phyloP scores from a whole-genome alignment of 345 rosid genomes.

The Murraya koenigii region DNA sequence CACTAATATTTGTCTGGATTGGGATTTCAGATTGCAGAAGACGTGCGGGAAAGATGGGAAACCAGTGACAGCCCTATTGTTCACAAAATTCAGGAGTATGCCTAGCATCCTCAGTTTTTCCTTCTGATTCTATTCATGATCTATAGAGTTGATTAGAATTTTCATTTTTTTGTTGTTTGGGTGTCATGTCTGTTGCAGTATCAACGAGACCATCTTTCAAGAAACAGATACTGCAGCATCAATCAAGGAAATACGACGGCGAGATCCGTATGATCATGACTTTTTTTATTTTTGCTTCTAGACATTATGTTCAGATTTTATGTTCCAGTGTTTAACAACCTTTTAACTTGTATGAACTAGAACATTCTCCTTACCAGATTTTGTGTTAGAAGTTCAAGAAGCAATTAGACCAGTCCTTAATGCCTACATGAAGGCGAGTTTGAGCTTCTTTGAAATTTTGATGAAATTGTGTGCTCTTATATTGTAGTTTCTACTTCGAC shows the following conservation, averaged over 20 bases:
- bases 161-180: not conserved
- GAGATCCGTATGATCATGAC: constrained; percentile 76
- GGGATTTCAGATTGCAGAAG: constrained; percentile 79
- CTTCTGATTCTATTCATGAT: not conserved
- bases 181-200: constrained; percentile 49
- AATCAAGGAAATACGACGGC: constrained; percentile 70
- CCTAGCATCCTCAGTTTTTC: constrained; percentile 4
- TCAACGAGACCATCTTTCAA: constrained; percentile 68
- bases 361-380: constrained; percentile 87
- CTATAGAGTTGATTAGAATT: not conserved
- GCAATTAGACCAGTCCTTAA: constrained; percentile 73
- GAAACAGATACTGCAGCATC: constrained; percentile 94
- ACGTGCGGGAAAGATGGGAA: constrained; percentile 92
- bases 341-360: constrained; percentile 34
- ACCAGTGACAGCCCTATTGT: constrained; percentile 92
- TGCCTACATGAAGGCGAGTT: constrained; percentile 73
- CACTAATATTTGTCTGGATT: constrained; percentile 12
- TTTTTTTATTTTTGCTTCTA: constrained; percentile 5
- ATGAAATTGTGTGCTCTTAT: not conserved
- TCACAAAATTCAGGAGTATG: constrained; percentile 96
- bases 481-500: not conserved
- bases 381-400: constrained; percentile 86
- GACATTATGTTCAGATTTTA: constrained; percentile 11
- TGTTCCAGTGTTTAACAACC: constrained; percentile 1
- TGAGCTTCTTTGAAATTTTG: not conserved